Evolutionary conservation across 805 yeast species (phyloP).

Genomic region (Candida endomychidarum): DNA sequence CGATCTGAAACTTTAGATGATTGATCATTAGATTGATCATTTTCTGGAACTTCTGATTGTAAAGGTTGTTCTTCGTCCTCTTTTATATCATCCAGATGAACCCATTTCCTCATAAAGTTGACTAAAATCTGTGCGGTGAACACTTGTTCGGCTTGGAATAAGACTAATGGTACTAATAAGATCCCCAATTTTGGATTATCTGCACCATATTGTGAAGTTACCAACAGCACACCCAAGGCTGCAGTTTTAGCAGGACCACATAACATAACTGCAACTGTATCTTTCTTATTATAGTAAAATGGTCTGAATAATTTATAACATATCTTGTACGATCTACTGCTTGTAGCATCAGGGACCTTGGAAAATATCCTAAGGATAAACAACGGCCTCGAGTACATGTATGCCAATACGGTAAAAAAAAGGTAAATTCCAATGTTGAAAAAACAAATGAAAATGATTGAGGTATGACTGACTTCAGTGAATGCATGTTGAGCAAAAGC

Average conservation of each 20-base stretch:
- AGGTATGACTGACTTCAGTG: slow-evolving; percentile 61
- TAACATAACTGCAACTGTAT: slow-evolving; percentile 76
- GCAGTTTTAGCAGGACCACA: slow-evolving; percentile 96
- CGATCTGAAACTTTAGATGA: no score
- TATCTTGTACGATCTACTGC: slow-evolving; percentile 45
- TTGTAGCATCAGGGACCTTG: slow-evolving; percentile 46
- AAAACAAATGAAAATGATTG: slow-evolving; percentile 75
- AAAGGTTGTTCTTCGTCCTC: slow-evolving; percentile 7
- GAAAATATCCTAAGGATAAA: slow-evolving; percentile 44
- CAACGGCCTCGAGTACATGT: slow-evolving; percentile 57
- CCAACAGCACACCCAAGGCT: slow-evolving; percentile 82
- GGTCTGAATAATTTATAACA: slow-evolving; percentile 52
- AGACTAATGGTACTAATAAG: slow-evolving; percentile 75
- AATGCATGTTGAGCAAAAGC: slow-evolving; percentile 85
- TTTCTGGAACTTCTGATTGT: background rate
- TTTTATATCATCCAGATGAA: slow-evolving; percentile 27
- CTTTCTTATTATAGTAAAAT: slow-evolving; percentile 67
- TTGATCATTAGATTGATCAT: background rate
- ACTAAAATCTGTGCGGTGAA: slow-evolving; percentile 75
- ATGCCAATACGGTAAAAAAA: slow-evolving; percentile 70
- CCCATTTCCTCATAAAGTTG: slow-evolving; percentile 69
- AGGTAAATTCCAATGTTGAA: slow-evolving; percentile 80
- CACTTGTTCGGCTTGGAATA: slow-evolving; percentile 87
- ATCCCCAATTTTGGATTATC: slow-evolving; percentile 62
- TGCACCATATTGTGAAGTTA: slow-evolving; percentile 77